phyloP scores from a whole-genome alignment of 2,329 filamentous ascomycete species.

The Aspergillus sp. region DNA sequence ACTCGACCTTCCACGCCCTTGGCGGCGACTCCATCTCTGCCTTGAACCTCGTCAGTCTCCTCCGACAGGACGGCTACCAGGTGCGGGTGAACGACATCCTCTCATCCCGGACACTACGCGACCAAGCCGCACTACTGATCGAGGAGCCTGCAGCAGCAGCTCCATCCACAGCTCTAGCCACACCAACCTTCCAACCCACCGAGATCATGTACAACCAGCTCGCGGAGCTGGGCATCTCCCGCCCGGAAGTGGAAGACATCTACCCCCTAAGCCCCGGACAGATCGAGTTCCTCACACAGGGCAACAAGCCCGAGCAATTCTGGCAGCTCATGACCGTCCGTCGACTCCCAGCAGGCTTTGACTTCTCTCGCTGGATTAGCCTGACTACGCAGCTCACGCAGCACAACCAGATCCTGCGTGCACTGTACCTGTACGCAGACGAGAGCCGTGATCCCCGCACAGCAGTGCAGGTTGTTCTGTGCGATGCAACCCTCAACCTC shows the following conservation, averaged over 20 bases:
- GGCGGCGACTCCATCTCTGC: constrained; percentile 25
- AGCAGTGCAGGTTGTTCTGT: constrained; percentile 22
- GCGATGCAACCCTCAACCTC: constrained; percentile 17
- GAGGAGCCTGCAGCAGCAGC: not conserved
- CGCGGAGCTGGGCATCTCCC: not conserved
- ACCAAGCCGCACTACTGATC: not conserved
- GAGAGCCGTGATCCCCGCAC: not conserved
- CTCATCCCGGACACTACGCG: constrained; percentile 12
- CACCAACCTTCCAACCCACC: not conserved
- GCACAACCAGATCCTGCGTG: constrained; percentile 17
- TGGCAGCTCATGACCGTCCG: constrained; percentile 12
- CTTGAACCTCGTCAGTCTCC: constrained; percentile 18
- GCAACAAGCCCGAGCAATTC: constrained; percentile 10
- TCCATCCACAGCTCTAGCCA: not conserved
- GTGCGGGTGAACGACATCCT: constrained; percentile 21
- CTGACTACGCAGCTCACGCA: constrained; percentile 14
- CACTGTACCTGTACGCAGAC: constrained; percentile 10
- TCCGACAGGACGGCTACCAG: constrained; percentile 11
- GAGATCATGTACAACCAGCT: not conserved
- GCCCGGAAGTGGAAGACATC: constrained; percentile 2
- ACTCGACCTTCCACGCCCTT: constrained; percentile 12
- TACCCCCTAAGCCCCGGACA: constrained; percentile 2
- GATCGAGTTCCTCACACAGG: constrained; percentile 6
- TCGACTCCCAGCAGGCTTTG: not conserved
- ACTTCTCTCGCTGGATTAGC: constrained; percentile 20